phyloP scores from a whole-genome alignment of 768 basidiomycete genomes.

The Agrocybe praecox region DNA sequence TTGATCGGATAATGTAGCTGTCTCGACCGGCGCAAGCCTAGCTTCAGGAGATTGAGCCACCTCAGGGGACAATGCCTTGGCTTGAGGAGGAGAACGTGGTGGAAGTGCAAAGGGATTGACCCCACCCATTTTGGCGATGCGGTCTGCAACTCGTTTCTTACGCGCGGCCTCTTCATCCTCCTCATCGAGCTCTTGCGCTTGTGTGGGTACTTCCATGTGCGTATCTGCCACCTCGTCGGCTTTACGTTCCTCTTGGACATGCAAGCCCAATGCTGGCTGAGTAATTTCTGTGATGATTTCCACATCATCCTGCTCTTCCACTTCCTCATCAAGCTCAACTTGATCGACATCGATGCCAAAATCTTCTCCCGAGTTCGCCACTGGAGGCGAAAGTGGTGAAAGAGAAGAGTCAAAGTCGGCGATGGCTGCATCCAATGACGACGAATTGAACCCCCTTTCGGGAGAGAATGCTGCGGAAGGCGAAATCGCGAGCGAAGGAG shows the following conservation, averaged over 20 bases:
- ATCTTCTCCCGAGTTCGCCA: neutral
- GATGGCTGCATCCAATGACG: neutral
- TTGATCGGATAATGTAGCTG: neutral
- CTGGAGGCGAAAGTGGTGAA: neutral
- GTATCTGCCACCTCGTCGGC: neutral
- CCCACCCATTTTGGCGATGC: slow-evolving; percentile 68
- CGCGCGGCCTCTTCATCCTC: slow-evolving; percentile 42
- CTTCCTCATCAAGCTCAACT: slow-evolving; percentile 1
- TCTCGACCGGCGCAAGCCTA: neutral
- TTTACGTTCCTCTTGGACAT: neutral
- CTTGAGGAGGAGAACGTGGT: slow-evolving; percentile 18
- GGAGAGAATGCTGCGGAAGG: neutral
- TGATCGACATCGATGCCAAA: neutral
- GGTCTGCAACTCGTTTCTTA: slow-evolving; percentile 62
- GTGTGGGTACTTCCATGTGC: neutral
- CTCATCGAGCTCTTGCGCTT: neutral
- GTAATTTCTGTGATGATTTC: neutral
- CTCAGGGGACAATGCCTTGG: neutral
- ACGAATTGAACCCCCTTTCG: neutral
- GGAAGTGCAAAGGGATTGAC: slow-evolving; percentile 57
- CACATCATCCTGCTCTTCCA: neutral
- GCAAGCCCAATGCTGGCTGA: neutral
- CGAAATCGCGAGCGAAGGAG: neutral
- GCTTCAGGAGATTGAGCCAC: neutral
- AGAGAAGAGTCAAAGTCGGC: too few relatives aligned